Percentiles rank a stretch among this genome's conserved stretches.
Conservation (phyloP, 1,284 basidiomycete genomes). For the Lignosus rhinocerotis region DNA sequence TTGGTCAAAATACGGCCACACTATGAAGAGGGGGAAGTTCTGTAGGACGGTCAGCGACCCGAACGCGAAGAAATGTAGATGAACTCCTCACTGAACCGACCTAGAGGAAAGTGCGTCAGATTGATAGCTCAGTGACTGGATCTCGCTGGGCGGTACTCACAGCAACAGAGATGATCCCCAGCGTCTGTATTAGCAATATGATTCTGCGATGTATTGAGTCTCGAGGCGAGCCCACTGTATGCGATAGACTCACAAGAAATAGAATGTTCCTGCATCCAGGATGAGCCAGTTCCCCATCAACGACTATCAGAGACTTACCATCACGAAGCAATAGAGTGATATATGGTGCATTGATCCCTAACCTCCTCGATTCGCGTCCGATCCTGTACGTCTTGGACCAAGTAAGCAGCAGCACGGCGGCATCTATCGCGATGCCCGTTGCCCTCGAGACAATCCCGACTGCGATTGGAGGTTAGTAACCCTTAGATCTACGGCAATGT, state of each 20-base stretch:
- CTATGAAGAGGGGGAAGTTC: constrained; percentile 22
- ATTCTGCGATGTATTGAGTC: not conserved
- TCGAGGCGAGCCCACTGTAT: not conserved
- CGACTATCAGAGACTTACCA: constrained; percentile 13
- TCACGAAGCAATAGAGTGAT: constrained; percentile 24
- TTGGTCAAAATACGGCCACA: constrained; percentile 25
- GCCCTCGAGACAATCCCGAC: constrained; percentile 9
- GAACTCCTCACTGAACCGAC: constrained; percentile 9
- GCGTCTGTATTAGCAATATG: constrained; percentile 19
- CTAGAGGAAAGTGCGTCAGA: not conserved
- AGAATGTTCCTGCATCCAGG: constrained; percentile 19
- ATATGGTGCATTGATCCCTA: constrained; percentile 19
- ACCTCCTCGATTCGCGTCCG: constrained; percentile 18
- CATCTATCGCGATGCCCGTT: constrained; percentile 11
- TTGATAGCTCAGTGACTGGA: not conserved
- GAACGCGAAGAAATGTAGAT: not conserved
- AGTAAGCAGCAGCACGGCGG: constrained; percentile 21
- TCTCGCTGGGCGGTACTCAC: constrained; percentile 2
- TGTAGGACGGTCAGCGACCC: not conserved
- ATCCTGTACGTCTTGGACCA: constrained; percentile 27
- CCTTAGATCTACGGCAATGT: too few species aligned
- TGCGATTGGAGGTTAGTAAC: not conserved
- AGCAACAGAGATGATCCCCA: constrained; percentile 17
- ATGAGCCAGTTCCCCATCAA: not conserved
- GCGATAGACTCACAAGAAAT: constrained; percentile 19